These are phyloP conservation scores for Macrolepiota albuminosa DNA, from an alignment of 768 basidiomycete genomes.

Conservation along the genomic window DNA sequence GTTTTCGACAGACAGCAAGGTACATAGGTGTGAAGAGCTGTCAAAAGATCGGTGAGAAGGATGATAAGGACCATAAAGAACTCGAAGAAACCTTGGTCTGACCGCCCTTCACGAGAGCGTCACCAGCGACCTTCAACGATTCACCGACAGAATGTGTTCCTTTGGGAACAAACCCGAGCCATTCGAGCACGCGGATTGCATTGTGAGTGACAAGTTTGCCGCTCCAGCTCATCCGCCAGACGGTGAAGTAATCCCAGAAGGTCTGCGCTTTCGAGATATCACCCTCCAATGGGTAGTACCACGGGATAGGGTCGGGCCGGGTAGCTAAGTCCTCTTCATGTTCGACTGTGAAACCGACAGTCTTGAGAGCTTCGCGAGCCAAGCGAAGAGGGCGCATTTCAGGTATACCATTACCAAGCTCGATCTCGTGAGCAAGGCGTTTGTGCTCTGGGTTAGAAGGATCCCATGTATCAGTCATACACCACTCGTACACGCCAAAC, in stretches of 20 bases:
- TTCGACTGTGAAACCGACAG: slow-evolving; percentile 82
- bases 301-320: slow-evolving; percentile 69
- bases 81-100: slow-evolving; percentile 65
- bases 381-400: slow-evolving; percentile 82
- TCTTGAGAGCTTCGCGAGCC: slow-evolving; percentile 72
- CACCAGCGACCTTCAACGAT: slow-evolving; percentile 77
- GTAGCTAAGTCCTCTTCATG: slow-evolving; percentile 95
- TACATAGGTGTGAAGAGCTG: slow-evolving; percentile 91
- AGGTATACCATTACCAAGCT: slow-evolving; percentile 95
- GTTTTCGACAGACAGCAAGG: slow-evolving; percentile 59
- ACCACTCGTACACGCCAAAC: slow-evolving; percentile 99
- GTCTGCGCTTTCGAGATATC: slow-evolving; percentile 92
- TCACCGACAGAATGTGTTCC: slow-evolving; percentile 91
- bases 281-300: slow-evolving; percentile 98
- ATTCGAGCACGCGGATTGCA: slow-evolving; percentile 71
- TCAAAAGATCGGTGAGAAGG: slow-evolving; percentile 4
- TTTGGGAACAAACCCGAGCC: slow-evolving; percentile 78
- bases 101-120: slow-evolving; percentile 78
- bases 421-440: slow-evolving; percentile 84
- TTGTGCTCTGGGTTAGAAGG: slow-evolving; percentile 83
- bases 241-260: slow-evolving; percentile 82
- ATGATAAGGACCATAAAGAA: background rate
- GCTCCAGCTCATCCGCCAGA: slow-evolving; percentile 87
- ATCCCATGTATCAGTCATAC: slow-evolving; percentile 96
- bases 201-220: slow-evolving; percentile 84